Evolutionary conservation across 371 early-diverging fungal genomes (phyloP).

Genomic region (Conidiobolus incongruus): DNA sequence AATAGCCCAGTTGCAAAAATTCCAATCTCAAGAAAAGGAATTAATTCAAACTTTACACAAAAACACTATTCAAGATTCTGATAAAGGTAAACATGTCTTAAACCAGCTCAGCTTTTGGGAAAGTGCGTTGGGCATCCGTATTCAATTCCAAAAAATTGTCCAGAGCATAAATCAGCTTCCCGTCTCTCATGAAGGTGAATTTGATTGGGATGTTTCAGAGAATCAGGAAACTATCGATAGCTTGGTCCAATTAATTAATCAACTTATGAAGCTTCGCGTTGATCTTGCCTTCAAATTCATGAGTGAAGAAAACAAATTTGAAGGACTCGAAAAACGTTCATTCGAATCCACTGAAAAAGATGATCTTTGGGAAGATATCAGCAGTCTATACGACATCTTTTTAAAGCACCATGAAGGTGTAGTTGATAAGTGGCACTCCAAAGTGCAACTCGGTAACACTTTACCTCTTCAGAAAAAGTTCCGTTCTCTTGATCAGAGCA

Average conservation of each 20-base stretch:
- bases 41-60: conserved; percentile 22
- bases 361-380: too few relatives aligned
- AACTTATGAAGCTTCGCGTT: too few relatives aligned
- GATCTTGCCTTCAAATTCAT: too few relatives aligned
- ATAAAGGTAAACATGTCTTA: conserved; percentile 78
- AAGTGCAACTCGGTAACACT: conserved; percentile 55
- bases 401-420: too few relatives aligned
- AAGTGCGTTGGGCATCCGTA: conserved; percentile 60
- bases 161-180: conserved; percentile 63
- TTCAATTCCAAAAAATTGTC: conserved; percentile 63
- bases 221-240: too few relatives aligned
- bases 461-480: conserved; percentile 60
- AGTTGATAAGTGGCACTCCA: conserved; percentile 43
- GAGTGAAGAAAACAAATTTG: too few relatives aligned
- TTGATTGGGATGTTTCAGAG: too few relatives aligned
- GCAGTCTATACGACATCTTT: too few relatives aligned
- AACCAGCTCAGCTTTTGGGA: conserved; percentile 62
- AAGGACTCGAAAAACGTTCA: too few relatives aligned
- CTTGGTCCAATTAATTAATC: too few relatives aligned
- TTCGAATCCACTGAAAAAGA: too few relatives aligned
- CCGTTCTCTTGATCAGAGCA: conserved; percentile 78
- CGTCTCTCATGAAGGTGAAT: too few relatives aligned
- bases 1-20: conserved; percentile 39
- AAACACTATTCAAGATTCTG: conserved; percentile 53
- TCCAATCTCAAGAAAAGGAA: conserved; percentile 59